A percentile compares a stretch with the other conserved stretches of the same genome.
Conservation (phyloP, 352 stramenopile species). For the Pythium guiyangense region DNA sequence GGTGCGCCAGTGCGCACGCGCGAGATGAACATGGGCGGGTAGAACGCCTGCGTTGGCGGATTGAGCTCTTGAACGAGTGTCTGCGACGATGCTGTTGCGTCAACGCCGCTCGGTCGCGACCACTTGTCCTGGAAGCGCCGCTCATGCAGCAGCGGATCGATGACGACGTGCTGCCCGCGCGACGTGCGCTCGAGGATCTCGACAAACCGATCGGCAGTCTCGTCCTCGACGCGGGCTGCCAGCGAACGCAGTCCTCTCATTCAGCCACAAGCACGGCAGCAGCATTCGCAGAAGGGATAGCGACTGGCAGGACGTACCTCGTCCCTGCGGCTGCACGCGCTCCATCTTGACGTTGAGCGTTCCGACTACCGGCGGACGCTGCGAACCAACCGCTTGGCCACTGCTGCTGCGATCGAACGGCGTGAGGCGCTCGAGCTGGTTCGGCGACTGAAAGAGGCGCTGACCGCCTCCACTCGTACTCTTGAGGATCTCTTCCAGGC, state of each 20-base stretch:
- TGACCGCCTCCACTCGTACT: neutral
- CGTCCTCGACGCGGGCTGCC: constrained; percentile 14
- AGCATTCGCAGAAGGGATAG: neutral
- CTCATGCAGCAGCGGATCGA: constrained; percentile 55
- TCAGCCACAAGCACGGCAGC: too few relatives aligned
- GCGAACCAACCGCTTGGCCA: neutral
- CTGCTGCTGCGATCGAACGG: neutral
- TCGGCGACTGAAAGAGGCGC: constrained; percentile 6
- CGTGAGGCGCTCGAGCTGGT: constrained; percentile 9
- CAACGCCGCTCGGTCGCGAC: constrained; percentile 18
- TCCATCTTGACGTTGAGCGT: constrained; percentile 30
- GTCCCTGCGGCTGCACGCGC: constrained; percentile 19
- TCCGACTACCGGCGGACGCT: neutral
- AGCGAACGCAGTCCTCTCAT: neutral
- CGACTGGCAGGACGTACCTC: constrained; percentile 14
- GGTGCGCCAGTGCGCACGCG: constrained; percentile 21
- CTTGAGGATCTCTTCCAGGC: constrained; percentile 22
- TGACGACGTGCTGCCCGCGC: constrained; percentile 40
- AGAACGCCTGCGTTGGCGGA: constrained; percentile 45
- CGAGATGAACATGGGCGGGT: constrained; percentile 44
- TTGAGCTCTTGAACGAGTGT: constrained; percentile 31
- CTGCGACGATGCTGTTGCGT: constrained; percentile 32
- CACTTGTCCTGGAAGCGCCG: constrained; percentile 62
- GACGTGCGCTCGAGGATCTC: constrained; percentile 56
- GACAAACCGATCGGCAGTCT: constrained; percentile 41